Base-by-base conservation (phyloP, 2,329 filamentous ascomycete species). In the Xylariaceae sp. region DNA sequence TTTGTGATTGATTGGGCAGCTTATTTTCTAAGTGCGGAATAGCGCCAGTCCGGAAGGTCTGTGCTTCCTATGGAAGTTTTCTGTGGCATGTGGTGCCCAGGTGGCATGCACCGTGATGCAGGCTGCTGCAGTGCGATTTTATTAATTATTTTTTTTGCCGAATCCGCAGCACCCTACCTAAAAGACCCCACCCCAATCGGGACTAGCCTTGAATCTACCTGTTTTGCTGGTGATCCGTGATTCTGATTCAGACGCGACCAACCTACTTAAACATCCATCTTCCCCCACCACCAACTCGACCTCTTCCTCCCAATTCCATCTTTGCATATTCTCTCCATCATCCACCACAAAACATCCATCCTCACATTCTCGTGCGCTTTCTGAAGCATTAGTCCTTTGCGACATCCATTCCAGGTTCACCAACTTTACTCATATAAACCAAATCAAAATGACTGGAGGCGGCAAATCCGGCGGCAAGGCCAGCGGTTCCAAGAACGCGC, bases 401-500 rank as follows among this genome's bases (percentile, higher is more conserved):
- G 61, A 63, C 59, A 37, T 37, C 14, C 32, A 3, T 3, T 12
- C 55, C 56, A 42, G 47, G 52, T 60, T 49, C 48, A 16, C 26
- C 50, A 48, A 57, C 44, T 60, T 59, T 67, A 67, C 67, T 61
- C 59, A 62, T 70, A 69, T 62, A 66, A 69, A 72, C 64, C 68
- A 66, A 73, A 67, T 85, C 89, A 97, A 91, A 90, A 99, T 99
- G 95, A 96, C 95, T 91, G 93, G 93, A 87, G 93, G 93, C 81
- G 95, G 95, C 81, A 99, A 99, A 84, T 97, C 93, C 83, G 95
- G 95, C 81, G 95, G 95, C 88, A 98, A 98, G 89, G 93, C 93
- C 84, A 93, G 90, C 83, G 92, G 93, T 83, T 89, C 90, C 84
- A 99, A 99, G 91, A 96, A 90, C 85, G 90, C 95, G 75, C 95